A percentile compares a stretch with the other conserved stretches of the same genome.
These are phyloP conservation scores for Pichia paraexigua DNA, from an alignment of 805 yeast genomes.

Conservation along the genomic window DNA sequence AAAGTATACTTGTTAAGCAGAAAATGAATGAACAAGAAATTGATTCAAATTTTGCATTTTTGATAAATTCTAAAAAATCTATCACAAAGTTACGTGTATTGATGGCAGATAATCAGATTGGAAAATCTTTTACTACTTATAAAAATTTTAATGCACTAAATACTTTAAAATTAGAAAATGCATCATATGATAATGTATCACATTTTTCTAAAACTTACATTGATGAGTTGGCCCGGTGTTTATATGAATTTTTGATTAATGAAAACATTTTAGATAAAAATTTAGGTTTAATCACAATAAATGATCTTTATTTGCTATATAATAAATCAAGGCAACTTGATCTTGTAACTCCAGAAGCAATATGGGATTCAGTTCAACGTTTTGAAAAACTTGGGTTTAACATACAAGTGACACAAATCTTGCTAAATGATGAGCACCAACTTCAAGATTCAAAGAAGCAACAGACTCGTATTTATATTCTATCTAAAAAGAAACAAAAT, in stretches of 20 bases:
- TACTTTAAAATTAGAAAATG: conserved; percentile 12
- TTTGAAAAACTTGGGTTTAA: conserved; percentile 39
- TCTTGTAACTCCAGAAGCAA: conserved; percentile 61
- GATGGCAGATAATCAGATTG: conserved; percentile 22
- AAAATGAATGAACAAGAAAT: conserved; percentile 12
- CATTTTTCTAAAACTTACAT: conserved; percentile 24
- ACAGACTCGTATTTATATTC: conserved; percentile 14
- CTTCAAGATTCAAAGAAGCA: neutral
- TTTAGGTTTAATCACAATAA: conserved; percentile 53
- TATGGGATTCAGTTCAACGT: conserved; percentile 50
- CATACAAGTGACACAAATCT: neutral
- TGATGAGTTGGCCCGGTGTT: conserved; percentile 69
- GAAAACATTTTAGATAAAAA: conserved; percentile 37
- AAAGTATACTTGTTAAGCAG: conserved; percentile 16
- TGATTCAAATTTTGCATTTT: conserved; percentile 19
- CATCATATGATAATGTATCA: conserved; percentile 5
- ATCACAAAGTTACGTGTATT: conserved; percentile 23
- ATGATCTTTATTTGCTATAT: conserved; percentile 56
- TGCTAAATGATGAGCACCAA: neutral
- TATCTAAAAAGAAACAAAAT: conserved; percentile 20
- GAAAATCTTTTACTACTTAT: conserved; percentile 16
- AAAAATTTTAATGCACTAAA: conserved; percentile 17
- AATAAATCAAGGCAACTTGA: conserved; percentile 60
- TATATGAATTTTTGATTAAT: conserved; percentile 59
- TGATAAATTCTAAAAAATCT: conserved; percentile 25